A percentile compares a stretch with the other conserved stretches of the same genome.
Conservation (phyloP, 1,284 basidiomycete genomes). For the Pseudozyma hubeiensis region DNA sequence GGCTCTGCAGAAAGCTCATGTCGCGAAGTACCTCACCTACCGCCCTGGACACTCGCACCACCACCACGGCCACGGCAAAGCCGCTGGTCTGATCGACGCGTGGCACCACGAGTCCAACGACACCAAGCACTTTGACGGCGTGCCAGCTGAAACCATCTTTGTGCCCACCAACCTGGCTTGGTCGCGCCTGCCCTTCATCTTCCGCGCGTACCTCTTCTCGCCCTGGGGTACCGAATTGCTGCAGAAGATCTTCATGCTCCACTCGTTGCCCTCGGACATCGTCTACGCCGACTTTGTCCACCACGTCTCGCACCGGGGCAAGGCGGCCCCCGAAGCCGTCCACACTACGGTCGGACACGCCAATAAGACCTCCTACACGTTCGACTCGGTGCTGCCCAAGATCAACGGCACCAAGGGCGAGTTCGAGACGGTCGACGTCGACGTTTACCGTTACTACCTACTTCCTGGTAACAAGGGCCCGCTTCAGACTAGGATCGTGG, state of each 20-base stretch:
- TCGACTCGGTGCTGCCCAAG: constrained; percentile 49
- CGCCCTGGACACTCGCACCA: constrained; percentile 73
- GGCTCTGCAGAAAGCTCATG: constrained; percentile 29
- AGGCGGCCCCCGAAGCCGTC: not conserved
- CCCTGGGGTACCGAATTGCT: constrained; percentile 75
- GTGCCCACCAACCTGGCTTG: constrained; percentile 78
- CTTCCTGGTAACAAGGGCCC: constrained; percentile 63
- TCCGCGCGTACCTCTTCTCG: constrained; percentile 77
- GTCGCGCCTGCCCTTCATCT: constrained; percentile 73
- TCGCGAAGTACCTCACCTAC: constrained; percentile 32
- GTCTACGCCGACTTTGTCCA: constrained; percentile 74
- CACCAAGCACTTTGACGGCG: constrained; percentile 69
- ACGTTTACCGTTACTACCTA: constrained; percentile 55
- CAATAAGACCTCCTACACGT: constrained; percentile 56
- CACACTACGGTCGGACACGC: constrained; percentile 7
- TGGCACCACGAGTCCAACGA: constrained; percentile 22
- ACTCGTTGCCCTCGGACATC: constrained; percentile 75
- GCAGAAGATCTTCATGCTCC: constrained; percentile 77
- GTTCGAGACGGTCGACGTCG: constrained; percentile 52
- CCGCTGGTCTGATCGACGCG: constrained; percentile 43
- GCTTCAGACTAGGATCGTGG: constrained; percentile 72
- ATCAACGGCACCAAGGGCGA: constrained; percentile 36
- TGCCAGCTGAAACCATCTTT: constrained; percentile 75
- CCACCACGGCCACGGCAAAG: constrained; percentile 67
- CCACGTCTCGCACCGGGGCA: constrained; percentile 44